These are phyloP conservation scores for Rhytidhysteron rufulum DNA, from an alignment of 2,329 filamentous ascomycete species.

Conservation along the genomic window DNA sequence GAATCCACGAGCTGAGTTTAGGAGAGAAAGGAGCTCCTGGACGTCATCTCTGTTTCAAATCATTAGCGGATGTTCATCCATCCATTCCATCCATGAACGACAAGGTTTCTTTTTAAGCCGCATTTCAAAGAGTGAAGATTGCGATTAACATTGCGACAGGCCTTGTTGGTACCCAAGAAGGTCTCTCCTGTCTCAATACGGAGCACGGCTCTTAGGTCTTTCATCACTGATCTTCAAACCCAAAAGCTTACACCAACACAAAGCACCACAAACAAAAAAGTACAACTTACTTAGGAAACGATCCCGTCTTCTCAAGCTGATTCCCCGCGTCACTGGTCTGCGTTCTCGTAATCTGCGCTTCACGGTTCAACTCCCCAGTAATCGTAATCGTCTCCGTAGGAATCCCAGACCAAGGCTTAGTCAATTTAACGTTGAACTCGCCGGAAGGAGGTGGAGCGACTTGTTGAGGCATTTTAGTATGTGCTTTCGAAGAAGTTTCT, in stretches of 20 bases:
- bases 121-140: too few relatives aligned
- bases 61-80: too few relatives aligned
- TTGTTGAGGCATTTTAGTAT: background rate
- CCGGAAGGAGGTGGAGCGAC: background rate
- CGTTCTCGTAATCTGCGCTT: conserved; percentile 31
- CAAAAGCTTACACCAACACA: too few relatives aligned
- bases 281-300: conserved; percentile 25
- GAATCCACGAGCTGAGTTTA: conserved; percentile 37
- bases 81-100: too few relatives aligned
- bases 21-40: conserved; percentile 36
- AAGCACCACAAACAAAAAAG: background rate
- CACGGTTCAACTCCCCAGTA: conserved; percentile 39
- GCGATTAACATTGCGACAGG: too few relatives aligned
- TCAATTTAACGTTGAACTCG: background rate
- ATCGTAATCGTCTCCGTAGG: conserved; percentile 34
- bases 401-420: conserved; percentile 23
- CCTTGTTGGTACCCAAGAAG: too few relatives aligned
- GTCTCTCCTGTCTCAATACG: too few relatives aligned
- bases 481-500: too few relatives aligned
- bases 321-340: conserved; percentile 28
- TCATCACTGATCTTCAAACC: too few relatives aligned
- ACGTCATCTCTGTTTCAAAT: conserved; percentile 43
- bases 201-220: too few relatives aligned
- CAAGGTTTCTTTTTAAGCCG: too few relatives aligned
- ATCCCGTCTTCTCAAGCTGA: conserved; percentile 35